Base-by-base conservation (phyloP, 805 yeast species). In the Naumovozyma castellii region DNA sequence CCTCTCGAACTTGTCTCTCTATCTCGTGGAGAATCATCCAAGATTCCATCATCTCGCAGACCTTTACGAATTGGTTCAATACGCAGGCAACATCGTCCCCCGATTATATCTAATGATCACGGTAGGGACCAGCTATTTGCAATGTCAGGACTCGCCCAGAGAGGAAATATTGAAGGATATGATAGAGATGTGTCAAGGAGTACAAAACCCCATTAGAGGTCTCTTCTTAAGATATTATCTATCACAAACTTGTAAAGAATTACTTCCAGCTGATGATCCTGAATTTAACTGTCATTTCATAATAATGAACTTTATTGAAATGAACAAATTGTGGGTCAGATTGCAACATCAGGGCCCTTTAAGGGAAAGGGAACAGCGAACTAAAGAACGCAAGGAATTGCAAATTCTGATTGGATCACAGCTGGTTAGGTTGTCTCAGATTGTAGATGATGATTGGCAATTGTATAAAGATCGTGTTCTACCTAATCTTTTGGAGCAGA, bases 271-370 rank as follows among this genome's bases (percentile, higher is more conserved):
- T 13, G 51, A 44, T 30, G 45, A 43, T 13, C 20, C 32, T n/a
- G 50, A 51, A 22, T 59, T 59, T 35, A 50, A 54, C 2, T 81
- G 86, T 32, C 77, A 79, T 42, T 90, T 88, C 54, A 74, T 88
- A 28, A 71, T 85, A 38, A 76, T 84, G 15, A 92, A 92, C 59
- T 92, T 92, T 59, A 78, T 90, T 42, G 98, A 92, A 59, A 92
- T 92, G 98, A 92, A 92, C 66, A 92, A 92, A 61, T 69, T 92
- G 35, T 92, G 98, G 98, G 97, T 92, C 3, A 73, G 98, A 38
- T 67, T 88, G 48, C 97, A 90, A 63, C 95, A 88, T 58, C 95
- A 87, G 61, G 97, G 97, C 2, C 95, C 86, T 45, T 75, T 90
- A 3, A 73, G 83, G 32, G 96, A 90, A 51, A 72, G 84, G 31